Evolutionary conservation across 768 basidiomycete species (phyloP).

Genomic region (Phylloporus scabripes): DNA sequence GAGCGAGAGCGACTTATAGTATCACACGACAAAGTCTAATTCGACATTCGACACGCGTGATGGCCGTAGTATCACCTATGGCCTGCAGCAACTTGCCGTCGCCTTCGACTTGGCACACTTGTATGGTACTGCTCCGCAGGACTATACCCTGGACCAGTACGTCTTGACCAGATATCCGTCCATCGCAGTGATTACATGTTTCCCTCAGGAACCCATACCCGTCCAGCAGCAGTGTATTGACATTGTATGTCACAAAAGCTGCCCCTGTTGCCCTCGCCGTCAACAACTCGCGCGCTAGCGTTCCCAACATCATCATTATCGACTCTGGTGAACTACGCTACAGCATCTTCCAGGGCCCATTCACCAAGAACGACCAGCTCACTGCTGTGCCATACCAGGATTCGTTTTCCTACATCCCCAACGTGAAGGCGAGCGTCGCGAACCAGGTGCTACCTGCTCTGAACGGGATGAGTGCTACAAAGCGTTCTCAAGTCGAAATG

Average conservation of each 20-base stretch:
- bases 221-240: slow-evolving; percentile 54
- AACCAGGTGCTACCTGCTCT: slow-evolving; percentile 48
- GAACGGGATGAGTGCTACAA: slow-evolving; percentile 39
- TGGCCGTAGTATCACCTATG: slow-evolving; percentile 50
- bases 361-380: slow-evolving; percentile 78
- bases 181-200: background rate
- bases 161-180: slow-evolving; percentile 10
- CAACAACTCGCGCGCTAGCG: slow-evolving; percentile 57
- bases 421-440: slow-evolving; percentile 47
- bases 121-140: slow-evolving; percentile 72
- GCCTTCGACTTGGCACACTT: slow-evolving; percentile 56
- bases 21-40: slow-evolving; percentile 53
- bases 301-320: slow-evolving; percentile 59
- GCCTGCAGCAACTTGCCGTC: slow-evolving; percentile 47
- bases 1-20: slow-evolving; percentile 35
- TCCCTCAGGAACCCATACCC: slow-evolving; percentile 52
- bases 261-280: slow-evolving; percentile 50
- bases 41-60: slow-evolving; percentile 54
- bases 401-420: slow-evolving; percentile 55
- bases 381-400: slow-evolving; percentile 69
- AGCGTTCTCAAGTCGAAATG: slow-evolving; percentile 13
- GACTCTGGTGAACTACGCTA: slow-evolving; percentile 64
- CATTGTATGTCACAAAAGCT: slow-evolving; percentile 50
- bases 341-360: slow-evolving; percentile 61
- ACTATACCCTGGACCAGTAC: slow-evolving; percentile 63